Evolutionary conservation across 805 yeast species (phyloP), one percentile per base, ranked within the genome.

Genomic region (Jamesozyma spencerorum): DNA sequence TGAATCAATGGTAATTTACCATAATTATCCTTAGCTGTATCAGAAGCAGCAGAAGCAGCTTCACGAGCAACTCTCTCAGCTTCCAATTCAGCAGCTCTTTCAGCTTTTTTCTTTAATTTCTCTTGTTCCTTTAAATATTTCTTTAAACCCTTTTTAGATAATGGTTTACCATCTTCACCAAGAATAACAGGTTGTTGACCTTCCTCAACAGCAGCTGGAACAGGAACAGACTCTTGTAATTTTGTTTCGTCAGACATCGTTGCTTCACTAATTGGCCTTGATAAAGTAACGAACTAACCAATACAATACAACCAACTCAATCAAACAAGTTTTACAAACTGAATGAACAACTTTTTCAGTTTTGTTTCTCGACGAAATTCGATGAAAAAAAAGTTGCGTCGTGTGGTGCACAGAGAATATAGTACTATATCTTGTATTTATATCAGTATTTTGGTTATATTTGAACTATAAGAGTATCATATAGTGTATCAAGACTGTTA

Each of bases 81-180:
- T 31, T 90, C 95, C 43, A 84, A 66, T 65, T 85, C 85, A 30
- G 83, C 94, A 39, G 92, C 97, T 56, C 81, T 81, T 63, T 85
- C 97, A 31, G 86, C 92, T 71, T 88, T 88, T 74, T 88, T 90
- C 58, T 74, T 79, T 51, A 81, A 94, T 71, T 90, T 90, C 66
- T 88, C 97, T 59, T 75, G 78, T 65, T 85, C 95, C 59, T 90
- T 90, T 63, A 84, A 92, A 47, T 92, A 74, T 70, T 92, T 92
- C 74, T 92, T 92, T 55, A 92, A 69, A 2, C 96, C 98, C 62
- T 88, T 92, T 67, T 92, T 92, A 40, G 94, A 81, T 53, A 87
- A 68, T 31, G 95, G 96, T 67, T 75, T 79, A 22, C 96, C 95
- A 60, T 86, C 95, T 57, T 77, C 82, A 20, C 86, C 85, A 37